Base-by-base conservation (phyloP, 2,329 filamentous ascomycete genomes). In the Aphanoascus verrucosus region DNA sequence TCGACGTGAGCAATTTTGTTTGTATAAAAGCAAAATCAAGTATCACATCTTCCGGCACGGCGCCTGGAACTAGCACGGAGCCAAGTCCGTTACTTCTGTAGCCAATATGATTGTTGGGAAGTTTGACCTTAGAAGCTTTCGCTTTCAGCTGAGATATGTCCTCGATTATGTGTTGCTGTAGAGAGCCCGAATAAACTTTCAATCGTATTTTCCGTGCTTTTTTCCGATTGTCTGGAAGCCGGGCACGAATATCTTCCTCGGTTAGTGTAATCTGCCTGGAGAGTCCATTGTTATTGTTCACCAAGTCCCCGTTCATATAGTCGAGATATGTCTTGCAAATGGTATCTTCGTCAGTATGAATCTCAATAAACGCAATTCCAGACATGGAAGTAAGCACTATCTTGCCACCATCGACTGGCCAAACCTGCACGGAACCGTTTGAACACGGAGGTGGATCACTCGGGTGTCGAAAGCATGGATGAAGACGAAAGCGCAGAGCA, bases 381-480 rank as follows among this genome's bases (percentile, higher is more conserved):
- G 88, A 85, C 1, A 84, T 76, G 2, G 91, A 87, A 40, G 86
- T 89, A 15, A 90, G 77, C 41, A 93, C 73, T 12, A 93, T 79
- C 53, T 83, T 84, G 9, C 84, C 82, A 56, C 82, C 82, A 55
- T 94, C 90, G 0, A 91, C 81, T 0, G 86, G 82, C 83, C 88
- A 97, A 0, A 87, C 86, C 63, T 94, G 88, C 1, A 96, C 79
- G 59, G 87, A 89, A 35, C 80, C 79, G 60, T 96, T 90, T 1
- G 76, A 70, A 57, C 75, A 78, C 38, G 79, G 66, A 14, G 78
- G 71, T 4, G 79, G 71, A 62, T 97, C 93, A 53, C 82, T 84
- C 0, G 90, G 88, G 50, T 94, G 78, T 52, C 83, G 79, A 74
- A 98, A 97, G 66, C 87, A 89, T 3, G 90, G 88, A 64, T 98